phyloP scores from a whole-genome alignment of 352 stramenopile genomes.

The Pythium dissimile region DNA sequence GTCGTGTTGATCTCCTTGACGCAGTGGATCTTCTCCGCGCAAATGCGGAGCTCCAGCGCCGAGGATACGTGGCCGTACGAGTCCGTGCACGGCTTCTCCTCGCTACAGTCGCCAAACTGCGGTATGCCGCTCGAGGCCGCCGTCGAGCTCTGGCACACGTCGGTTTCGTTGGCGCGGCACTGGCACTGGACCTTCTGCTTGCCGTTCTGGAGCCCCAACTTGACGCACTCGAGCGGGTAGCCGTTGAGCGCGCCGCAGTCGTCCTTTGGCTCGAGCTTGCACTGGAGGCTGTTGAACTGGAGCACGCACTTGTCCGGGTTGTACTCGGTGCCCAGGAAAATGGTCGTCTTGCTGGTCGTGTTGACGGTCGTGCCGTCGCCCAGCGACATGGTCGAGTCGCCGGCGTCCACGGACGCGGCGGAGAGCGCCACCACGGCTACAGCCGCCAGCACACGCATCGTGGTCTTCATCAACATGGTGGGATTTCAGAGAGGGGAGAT shows the following conservation, averaged over 20 bases:
- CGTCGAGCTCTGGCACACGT: conserved; percentile 50
- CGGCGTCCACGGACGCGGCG: conserved; percentile 1
- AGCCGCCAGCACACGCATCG: conserved; percentile 15
- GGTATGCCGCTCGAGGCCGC: conserved; percentile 34
- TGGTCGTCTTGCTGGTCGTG: conserved; percentile 40
- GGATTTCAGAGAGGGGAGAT: neutral
- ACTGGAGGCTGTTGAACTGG: conserved; percentile 66
- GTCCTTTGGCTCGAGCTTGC: conserved; percentile 28
- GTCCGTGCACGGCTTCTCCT: conserved; percentile 41
- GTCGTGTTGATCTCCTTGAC: conserved; percentile 68
- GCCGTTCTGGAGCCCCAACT: conserved; percentile 53
- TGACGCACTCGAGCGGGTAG: conserved; percentile 62
- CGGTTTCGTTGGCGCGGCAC: conserved; percentile 36
- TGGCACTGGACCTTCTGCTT: conserved; percentile 67
- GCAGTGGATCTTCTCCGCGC: conserved; percentile 69
- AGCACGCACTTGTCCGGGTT: conserved; percentile 60
- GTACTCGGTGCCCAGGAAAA: conserved; percentile 68
- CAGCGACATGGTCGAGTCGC: conserved; percentile 42
- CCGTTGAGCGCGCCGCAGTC: conserved; percentile 68
- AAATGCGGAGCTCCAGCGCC: conserved; percentile 45
- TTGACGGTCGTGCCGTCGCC: conserved; percentile 59
- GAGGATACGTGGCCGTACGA: conserved; percentile 62
- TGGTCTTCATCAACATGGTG: conserved; percentile 5
- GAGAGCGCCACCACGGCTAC: conserved; percentile 6
- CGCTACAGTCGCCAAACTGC: conserved; percentile 70